These are phyloP conservation scores for Candida albicans DNA, from an alignment of 1,139 yeast genomes.

Conservation along the genomic window DNA sequence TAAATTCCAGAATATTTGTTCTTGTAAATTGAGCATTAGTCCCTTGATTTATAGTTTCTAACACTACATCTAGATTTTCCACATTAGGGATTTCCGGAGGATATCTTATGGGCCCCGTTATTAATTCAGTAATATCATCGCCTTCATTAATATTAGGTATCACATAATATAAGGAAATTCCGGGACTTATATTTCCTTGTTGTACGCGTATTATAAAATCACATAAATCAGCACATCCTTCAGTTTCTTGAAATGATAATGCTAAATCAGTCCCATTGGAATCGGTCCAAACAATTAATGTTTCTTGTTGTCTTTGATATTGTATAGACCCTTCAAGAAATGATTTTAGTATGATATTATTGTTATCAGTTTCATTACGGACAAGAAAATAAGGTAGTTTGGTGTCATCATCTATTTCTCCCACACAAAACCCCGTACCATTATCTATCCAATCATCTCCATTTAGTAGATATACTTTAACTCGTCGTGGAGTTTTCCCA, in stretches of 20 bases:
- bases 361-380: constrained; percentile 63
- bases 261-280: constrained; percentile 78
- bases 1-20: constrained; percentile 50
- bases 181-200: constrained; percentile 56
- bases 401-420: constrained; percentile 49
- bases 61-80: constrained; percentile 47
- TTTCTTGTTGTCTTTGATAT: constrained; percentile 92
- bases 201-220: constrained; percentile 76
- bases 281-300: constrained; percentile 94
- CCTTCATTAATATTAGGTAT: constrained; percentile 44
- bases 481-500: constrained; percentile 59
- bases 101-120: constrained; percentile 74
- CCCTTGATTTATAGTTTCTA: constrained; percentile 57
- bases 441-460: constrained; percentile 89
- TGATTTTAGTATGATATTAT: constrained; percentile 63
- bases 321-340: constrained; percentile 72
- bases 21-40: constrained; percentile 58
- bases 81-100: constrained; percentile 57
- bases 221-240: constrained; percentile 83
- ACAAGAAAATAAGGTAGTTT: constrained; percentile 67
- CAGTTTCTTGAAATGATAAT: constrained; percentile 86
- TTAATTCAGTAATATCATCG: constrained; percentile 66
- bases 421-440: constrained; percentile 90
- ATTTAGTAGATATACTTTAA: constrained; percentile 79
- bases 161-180: constrained; percentile 73